Conservation (phyloP, 2,329 filamentous ascomycete genomes). For the Chaetomium olivaceum region DNA sequence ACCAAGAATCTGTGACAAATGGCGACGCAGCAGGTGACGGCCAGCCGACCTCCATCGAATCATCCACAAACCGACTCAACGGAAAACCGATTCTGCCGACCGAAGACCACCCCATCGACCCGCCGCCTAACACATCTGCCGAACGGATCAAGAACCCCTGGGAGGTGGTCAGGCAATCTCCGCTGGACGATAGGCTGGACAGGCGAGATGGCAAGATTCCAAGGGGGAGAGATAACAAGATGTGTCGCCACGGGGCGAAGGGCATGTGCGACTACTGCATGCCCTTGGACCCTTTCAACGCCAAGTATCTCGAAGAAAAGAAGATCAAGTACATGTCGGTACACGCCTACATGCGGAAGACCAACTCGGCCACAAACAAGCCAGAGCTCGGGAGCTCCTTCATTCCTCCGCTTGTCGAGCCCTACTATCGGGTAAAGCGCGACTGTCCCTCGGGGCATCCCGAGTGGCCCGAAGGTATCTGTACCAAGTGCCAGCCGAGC, state of each 20-base stretch:
- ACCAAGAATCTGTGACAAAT: slow-evolving; percentile 52
- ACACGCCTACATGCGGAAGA: slow-evolving; percentile 89
- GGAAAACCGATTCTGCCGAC: slow-evolving; percentile 71
- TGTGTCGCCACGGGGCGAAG: slow-evolving; percentile 95
- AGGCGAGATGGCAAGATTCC: slow-evolving; percentile 87
- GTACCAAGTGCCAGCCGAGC: slow-evolving; percentile 96
- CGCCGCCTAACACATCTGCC: slow-evolving; percentile 52
- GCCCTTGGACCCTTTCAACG: slow-evolving; percentile 89
- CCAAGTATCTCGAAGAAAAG: slow-evolving; percentile 86
- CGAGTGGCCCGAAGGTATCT: slow-evolving; percentile 93
- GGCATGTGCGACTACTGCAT: slow-evolving; percentile 99
- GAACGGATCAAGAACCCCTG: slow-evolving; percentile 81
- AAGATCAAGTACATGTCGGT: slow-evolving; percentile 99
- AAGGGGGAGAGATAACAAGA: slow-evolving; percentile 70
- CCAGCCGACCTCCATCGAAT: slow-evolving; percentile 36
- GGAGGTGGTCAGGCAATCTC: slow-evolving; percentile 87
- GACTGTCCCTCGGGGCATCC: slow-evolving; percentile 93
- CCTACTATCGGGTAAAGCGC: slow-evolving; percentile 83
- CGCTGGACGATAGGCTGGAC: slow-evolving; percentile 83
- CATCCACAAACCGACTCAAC: slow-evolving; percentile 69
- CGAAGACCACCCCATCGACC: slow-evolving; percentile 66
- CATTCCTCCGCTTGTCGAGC: slow-evolving; percentile 91
- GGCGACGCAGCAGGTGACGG: slow-evolving; percentile 40
- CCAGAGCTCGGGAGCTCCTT: slow-evolving; percentile 91
- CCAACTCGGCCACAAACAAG: slow-evolving; percentile 95